Conservation (phyloP, 768 basidiomycete genomes). For the Hysterangium stoloniferum region DNA sequence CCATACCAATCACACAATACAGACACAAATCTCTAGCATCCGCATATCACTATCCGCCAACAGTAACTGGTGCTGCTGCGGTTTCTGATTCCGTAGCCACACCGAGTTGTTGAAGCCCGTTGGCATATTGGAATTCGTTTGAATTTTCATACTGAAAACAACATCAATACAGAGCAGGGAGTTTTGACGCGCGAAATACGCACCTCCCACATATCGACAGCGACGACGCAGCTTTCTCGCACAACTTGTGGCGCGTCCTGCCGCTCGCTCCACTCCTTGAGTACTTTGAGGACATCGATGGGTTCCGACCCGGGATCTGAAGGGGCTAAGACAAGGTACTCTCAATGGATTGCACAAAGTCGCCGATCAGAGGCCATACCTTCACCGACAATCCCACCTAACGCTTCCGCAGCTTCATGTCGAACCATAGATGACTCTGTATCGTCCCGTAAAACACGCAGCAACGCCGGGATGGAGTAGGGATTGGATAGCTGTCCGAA, state of each 20-base stretch:
- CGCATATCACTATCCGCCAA: no score
- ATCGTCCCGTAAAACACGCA: slow-evolving; percentile 64
- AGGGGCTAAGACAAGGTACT: slow-evolving; percentile 12
- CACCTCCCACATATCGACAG: slow-evolving; percentile 97
- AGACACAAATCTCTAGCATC: no score
- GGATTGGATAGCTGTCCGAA: slow-evolving; percentile 92
- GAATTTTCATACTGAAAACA: slow-evolving; percentile 69
- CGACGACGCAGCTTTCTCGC: slow-evolving; percentile 91
- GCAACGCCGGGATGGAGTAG: slow-evolving; percentile 78
- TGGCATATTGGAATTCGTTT: slow-evolving; percentile 71
- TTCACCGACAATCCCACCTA: slow-evolving; percentile 79
- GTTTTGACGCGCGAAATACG: slow-evolving; percentile 21
- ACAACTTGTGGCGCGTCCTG: slow-evolving; percentile 84
- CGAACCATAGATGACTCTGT: slow-evolving; percentile 93
- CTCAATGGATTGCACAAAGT: slow-evolving; percentile 17
- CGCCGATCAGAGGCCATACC: neutral
- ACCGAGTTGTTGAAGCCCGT: slow-evolving; percentile 37
- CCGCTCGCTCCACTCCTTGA: slow-evolving; percentile 77
- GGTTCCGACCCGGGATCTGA: slow-evolving; percentile 28
- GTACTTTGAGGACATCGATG: slow-evolving; percentile 79
- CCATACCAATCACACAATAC: no score
- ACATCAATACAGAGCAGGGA: slow-evolving; percentile 5
- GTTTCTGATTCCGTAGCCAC: no score
- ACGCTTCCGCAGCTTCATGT: slow-evolving; percentile 96
- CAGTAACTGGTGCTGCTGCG: no score